phyloP scores from a whole-genome alignment of 768 basidiomycete genomes.

The Hortiboletus flavorubellus region DNA sequence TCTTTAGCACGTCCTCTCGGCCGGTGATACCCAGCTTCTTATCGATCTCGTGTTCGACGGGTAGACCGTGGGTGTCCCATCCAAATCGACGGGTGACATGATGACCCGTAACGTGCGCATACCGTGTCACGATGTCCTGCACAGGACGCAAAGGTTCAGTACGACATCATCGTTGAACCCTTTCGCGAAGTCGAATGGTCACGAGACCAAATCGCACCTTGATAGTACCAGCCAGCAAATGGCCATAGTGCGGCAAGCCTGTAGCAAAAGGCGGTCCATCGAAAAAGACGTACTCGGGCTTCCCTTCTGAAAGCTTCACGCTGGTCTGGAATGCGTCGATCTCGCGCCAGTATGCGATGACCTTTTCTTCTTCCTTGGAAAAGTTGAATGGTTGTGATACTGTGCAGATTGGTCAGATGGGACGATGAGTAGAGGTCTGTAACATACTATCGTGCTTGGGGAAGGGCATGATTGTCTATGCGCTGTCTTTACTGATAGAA shows the following conservation, averaged over 20 bases:
- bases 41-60: slow-evolving; percentile 99
- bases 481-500: background rate
- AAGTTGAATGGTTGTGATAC: slow-evolving; percentile 80
- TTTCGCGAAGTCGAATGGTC: background rate
- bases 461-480: slow-evolving; percentile 50
- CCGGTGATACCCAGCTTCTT: slow-evolving; percentile 91
- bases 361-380: slow-evolving; percentile 85
- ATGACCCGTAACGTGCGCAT: slow-evolving; percentile 89
- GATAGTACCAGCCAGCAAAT: slow-evolving; percentile 89
- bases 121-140: slow-evolving; percentile 96
- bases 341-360: slow-evolving; percentile 87
- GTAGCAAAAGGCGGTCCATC: slow-evolving; percentile 98
- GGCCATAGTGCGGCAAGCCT: slow-evolving; percentile 94
- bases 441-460: slow-evolving; percentile 68
- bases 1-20: slow-evolving; percentile 86
- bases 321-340: slow-evolving; percentile 98
- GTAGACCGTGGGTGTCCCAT: slow-evolving; percentile 98
- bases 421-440: background rate
- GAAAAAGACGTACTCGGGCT: slow-evolving; percentile 91
- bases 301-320: slow-evolving; percentile 86
- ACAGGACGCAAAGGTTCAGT: background rate
- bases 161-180: background rate
- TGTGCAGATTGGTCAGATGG: slow-evolving; percentile 29
- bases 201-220: slow-evolving; percentile 53
- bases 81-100: slow-evolving; percentile 94